A percentile compares a stretch with the other conserved stretches of the same genome.
phyloP scores from a whole-genome alignment of 2,329 filamentous ascomycete species.

The Knufia petricola region DNA sequence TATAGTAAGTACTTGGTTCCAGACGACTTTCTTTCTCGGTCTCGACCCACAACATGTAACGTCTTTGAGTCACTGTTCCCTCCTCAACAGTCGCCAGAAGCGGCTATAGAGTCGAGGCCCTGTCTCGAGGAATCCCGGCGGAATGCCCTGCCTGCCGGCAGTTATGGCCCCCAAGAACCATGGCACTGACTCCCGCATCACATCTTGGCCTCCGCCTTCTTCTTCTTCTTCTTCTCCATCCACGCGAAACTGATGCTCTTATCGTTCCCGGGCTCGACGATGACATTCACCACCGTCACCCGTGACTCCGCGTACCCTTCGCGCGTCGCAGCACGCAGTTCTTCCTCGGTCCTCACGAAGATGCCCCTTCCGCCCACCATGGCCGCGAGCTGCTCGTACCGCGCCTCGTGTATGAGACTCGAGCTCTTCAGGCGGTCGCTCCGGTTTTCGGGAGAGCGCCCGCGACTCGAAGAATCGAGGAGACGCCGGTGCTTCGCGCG shows the following conservation, averaged over 20 bases:
- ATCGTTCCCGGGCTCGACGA: slow-evolving; percentile 43
- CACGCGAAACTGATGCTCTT: slow-evolving; percentile 32
- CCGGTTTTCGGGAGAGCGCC: slow-evolving; percentile 10
- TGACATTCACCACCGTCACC: slow-evolving; percentile 46
- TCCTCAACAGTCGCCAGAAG: too few species aligned
- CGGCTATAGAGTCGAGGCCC: too few species aligned
- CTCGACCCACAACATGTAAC: too few species aligned
- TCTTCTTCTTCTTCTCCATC: slow-evolving; percentile 25
- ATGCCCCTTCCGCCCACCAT: slow-evolving; percentile 47
- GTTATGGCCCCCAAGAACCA: too few species aligned
- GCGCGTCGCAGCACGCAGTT: slow-evolving; percentile 42
- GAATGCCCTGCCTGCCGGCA: too few species aligned
- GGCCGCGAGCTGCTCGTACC: slow-evolving; percentile 47
- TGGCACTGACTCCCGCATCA: too few species aligned
- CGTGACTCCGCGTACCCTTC: slow-evolving; percentile 40
- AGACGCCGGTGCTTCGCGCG: slow-evolving; percentile 29
- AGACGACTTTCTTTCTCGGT: too few species aligned
- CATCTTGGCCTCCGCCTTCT: slow-evolving; percentile 19
- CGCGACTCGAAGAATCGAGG: neutral
- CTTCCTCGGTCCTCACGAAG: slow-evolving; percentile 42
- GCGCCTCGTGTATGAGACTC: slow-evolving; percentile 44
- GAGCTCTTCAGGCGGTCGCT: slow-evolving; percentile 36
- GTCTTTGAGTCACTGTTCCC: too few species aligned
- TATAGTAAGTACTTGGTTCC: too few species aligned
- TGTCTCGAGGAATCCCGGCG: too few species aligned